Evolutionary conservation across 192 early-diverging fungal genomes (phyloP).

Genomic region (Coemansia sp.): DNA sequence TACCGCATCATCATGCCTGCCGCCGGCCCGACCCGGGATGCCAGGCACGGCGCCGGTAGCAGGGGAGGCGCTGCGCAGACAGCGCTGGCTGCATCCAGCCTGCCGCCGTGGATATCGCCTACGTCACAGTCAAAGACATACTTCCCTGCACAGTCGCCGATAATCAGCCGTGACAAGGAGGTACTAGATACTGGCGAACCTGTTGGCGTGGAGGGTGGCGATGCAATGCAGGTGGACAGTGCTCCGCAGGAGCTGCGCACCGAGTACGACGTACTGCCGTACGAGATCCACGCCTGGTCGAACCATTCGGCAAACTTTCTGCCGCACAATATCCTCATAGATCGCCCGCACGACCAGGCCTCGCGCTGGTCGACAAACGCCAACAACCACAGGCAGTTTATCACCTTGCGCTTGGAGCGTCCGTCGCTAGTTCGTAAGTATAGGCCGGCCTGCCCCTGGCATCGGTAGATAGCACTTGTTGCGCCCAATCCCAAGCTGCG

Average conservation of each 20-base stretch:
- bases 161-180: conserved; percentile 7
- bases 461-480: no score
- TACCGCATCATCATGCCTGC: conserved; percentile 35
- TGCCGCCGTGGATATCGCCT: conserved; percentile 23
- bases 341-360: conserved; percentile 80
- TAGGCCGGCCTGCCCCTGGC: no score
- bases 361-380: conserved; percentile 85
- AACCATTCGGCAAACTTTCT: conserved; percentile 80
- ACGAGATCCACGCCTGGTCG: conserved; percentile 68
- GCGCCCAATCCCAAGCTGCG: no score
- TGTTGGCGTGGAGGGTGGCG: neutral
- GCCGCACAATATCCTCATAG: conserved; percentile 74
- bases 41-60: neutral
- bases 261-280: conserved; percentile 49
- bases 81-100: conserved; percentile 3
- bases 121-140: conserved; percentile 18
- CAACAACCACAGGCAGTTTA: conserved; percentile 88
- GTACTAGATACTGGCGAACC: neutral
- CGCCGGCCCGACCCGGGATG: no score
- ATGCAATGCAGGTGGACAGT: neutral
- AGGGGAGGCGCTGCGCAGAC: neutral
- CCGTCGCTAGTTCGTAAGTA: conserved; percentile 76
- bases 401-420: conserved; percentile 83
- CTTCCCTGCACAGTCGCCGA: conserved; percentile 21
- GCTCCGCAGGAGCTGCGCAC: conserved; percentile 31